Conservation (phyloP, 2,329 filamentous ascomycete species). For the Sporothrix phasma region DNA sequence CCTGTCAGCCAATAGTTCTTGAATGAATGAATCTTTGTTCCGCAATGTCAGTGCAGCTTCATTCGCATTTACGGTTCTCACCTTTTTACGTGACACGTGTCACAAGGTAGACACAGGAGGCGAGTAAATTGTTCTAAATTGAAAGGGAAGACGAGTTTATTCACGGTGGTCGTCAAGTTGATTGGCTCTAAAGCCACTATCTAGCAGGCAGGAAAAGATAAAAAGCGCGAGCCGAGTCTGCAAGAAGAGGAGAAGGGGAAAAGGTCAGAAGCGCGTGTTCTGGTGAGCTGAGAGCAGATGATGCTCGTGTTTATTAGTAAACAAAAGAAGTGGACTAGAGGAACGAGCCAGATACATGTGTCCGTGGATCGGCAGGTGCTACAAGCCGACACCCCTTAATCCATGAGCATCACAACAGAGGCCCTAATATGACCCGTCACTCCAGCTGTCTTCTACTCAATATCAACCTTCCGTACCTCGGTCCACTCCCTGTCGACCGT, state of each 20-base stretch:
- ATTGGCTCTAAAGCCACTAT: neutral
- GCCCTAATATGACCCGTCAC: neutral
- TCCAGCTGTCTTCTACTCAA: conserved; percentile 31
- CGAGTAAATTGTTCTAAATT: neutral
- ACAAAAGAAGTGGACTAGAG: neutral
- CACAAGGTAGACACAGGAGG: conserved; percentile 6
- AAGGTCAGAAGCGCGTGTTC: no score
- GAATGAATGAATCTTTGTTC: neutral
- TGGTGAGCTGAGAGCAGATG: neutral
- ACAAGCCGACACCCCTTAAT: neutral
- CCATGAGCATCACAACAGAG: neutral
- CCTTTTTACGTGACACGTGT: neutral
- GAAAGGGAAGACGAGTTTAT: neutral
- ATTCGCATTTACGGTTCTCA: neutral
- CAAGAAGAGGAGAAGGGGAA: neutral
- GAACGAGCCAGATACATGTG: conserved; percentile 1
- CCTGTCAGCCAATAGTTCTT: conserved; percentile 1
- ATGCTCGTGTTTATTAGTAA: neutral
- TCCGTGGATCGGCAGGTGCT: neutral
- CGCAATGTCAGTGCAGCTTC: neutral
- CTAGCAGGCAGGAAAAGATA: neutral
- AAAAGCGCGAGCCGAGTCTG: no score
- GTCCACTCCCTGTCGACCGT: conserved; percentile 54
- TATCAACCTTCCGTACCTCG: conserved; percentile 50
- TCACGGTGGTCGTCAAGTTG: neutral